A percentile compares a stretch with the other conserved stretches of the same genome.
Conservation (phyloP, 1,284 basidiomycete genomes). For the Austroboletus sp. region DNA sequence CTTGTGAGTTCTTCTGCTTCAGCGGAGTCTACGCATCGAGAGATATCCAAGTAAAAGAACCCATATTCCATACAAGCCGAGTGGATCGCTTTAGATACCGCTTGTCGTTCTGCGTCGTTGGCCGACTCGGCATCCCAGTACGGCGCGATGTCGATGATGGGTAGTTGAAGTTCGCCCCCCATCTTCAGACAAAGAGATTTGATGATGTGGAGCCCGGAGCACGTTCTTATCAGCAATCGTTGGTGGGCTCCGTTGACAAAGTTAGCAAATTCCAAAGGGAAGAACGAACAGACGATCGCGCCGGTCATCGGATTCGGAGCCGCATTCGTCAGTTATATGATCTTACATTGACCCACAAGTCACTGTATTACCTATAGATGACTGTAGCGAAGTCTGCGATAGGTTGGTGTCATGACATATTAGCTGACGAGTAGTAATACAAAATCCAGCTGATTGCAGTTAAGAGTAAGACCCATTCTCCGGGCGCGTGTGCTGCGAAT, state of each 20-base stretch:
- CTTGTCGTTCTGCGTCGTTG: slow-evolving; percentile 19
- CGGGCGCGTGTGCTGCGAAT: slow-evolving; percentile 41
- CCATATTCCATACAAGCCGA: slow-evolving; percentile 70
- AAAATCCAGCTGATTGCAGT: slow-evolving; percentile 12
- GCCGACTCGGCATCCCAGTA: slow-evolving; percentile 36
- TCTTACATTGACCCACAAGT: no score
- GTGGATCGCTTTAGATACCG: slow-evolving; percentile 59
- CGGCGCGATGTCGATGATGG: slow-evolving; percentile 48
- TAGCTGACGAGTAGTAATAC: slow-evolving; percentile 23
- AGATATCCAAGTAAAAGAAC: slow-evolving; percentile 80
- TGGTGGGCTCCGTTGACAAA: slow-evolving; percentile 15
- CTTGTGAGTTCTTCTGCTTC: slow-evolving; percentile 62
- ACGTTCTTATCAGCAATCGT: no score
- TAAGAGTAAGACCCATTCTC: slow-evolving; percentile 31
- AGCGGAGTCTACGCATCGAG: slow-evolving; percentile 45
- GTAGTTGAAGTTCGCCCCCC: slow-evolving; percentile 32
- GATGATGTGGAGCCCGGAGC: not conserved
- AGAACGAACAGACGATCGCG: no score
- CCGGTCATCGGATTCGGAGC: no score
- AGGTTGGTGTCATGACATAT: slow-evolving; percentile 13
- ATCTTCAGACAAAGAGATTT: slow-evolving; percentile 7
- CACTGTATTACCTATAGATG: not conserved
- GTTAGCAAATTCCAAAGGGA: not conserved
- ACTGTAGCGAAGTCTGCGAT: not conserved
- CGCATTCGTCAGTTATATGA: no score